phyloP scores from a whole-genome alignment of 2,329 filamentous ascomycete species.

The Cladosporium velox region DNA sequence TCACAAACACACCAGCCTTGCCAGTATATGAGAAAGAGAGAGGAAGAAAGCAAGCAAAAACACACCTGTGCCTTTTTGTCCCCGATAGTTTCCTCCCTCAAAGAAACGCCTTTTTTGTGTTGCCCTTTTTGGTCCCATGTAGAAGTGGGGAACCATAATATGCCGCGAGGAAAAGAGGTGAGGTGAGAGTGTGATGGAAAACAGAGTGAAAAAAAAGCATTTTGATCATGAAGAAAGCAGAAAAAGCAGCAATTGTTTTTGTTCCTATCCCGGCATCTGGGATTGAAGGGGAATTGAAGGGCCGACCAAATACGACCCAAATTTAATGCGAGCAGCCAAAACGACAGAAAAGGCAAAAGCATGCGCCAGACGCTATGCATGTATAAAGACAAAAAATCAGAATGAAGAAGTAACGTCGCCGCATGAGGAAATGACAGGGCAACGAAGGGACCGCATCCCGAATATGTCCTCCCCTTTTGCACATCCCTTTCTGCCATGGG shows the following conservation, averaged over 20 bases:
- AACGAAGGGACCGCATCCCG: not conserved
- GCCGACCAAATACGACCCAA: not conserved
- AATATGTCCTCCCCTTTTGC: slow-evolving; percentile 1
- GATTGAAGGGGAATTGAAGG: not conserved
- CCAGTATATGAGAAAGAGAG: not conserved
- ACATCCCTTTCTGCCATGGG: not conserved
- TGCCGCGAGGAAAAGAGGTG: not conserved
- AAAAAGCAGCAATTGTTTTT: slow-evolving; percentile 6
- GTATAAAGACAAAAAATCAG: not conserved
- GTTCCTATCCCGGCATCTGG: not conserved
- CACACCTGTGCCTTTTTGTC: slow-evolving; percentile 1
- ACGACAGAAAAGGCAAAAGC: not conserved
- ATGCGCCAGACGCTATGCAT: slow-evolving; percentile 12
- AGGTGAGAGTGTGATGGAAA: not conserved
- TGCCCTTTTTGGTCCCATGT: not conserved
- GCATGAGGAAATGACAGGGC: not conserved
- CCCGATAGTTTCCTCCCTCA: not conserved
- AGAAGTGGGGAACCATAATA: not conserved
- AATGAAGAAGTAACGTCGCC: not conserved
- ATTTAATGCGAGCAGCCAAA: not conserved
- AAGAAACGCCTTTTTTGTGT: slow-evolving; percentile 1
- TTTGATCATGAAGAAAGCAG: not conserved
- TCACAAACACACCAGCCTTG: not conserved
- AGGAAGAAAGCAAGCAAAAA: not conserved
- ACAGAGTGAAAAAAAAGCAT: not conserved